Conservation (phyloP, 257 asterid species). For the Ocimum tenuiflorum region DNA sequence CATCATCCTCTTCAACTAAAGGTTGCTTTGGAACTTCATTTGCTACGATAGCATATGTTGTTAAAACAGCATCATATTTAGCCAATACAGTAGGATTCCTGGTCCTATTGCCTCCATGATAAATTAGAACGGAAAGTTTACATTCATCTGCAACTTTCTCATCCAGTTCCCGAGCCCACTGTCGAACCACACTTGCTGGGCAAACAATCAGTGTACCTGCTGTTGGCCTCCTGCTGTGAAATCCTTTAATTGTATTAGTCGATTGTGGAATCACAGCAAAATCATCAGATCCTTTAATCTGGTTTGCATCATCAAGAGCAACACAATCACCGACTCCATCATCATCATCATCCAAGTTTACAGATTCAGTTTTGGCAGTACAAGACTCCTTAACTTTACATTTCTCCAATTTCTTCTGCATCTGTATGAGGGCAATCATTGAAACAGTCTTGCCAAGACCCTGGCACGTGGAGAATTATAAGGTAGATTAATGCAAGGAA, state of each 20-base stretch:
- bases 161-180: constrained; percentile 84
- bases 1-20: constrained; percentile 76
- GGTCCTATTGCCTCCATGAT: constrained; percentile 88
- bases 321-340: constrained; percentile 40
- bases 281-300: constrained; percentile 39
- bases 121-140: constrained; percentile 52
- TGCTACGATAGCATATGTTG: constrained; percentile 88
- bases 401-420: constrained; percentile 51
- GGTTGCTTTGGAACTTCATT: constrained; percentile 93
- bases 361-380: constrained; percentile 48
- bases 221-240: constrained; percentile 63
- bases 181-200: constrained; percentile 98
- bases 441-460: constrained; percentile 98
- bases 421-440: constrained; percentile 81
- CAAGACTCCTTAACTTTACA: constrained; percentile 38
- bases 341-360: constrained; percentile 83
- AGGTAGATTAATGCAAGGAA: background rate
- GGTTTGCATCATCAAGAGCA: constrained; percentile 39
- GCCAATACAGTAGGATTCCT: constrained; percentile 68
- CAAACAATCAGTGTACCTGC: constrained; percentile 96
- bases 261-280: constrained; percentile 43
- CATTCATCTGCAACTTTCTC: constrained; percentile 62
- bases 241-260: constrained; percentile 39
- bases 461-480: constrained; percentile 34
- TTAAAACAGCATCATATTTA: constrained; percentile 71